Evolutionary conservation across 176 grass and related monocot species (phyloP), one percentile per base, ranked within the genome.

Genomic region (Aegilops speltoides): DNA sequence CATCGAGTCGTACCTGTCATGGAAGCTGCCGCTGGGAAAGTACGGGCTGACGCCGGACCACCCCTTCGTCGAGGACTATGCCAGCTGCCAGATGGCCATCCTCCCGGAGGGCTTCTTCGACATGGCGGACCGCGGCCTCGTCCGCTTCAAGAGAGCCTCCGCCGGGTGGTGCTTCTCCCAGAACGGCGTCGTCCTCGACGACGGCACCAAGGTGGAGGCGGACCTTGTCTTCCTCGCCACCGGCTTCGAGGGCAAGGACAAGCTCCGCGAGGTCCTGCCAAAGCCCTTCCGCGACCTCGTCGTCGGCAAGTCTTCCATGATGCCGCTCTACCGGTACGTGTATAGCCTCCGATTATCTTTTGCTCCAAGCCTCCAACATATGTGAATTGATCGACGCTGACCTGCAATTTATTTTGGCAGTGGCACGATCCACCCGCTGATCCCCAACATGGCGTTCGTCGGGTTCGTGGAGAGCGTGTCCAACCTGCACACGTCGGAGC

Each of bases 401-500:
- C 6, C 0, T 54, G 15, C 2, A 54, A 0, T 54, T 7, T 54
- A 0, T 54, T 19, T 54, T 54, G 50, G 40, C 86, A 95, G 96
- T 1, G 94, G 97, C 19, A 96, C 97, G 10, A 91, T 99, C 65
- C 97, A 99, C 70, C 97, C 97, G 13, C 86, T 96, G 62, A 93
- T 99, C 68, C 97, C 94, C 4, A 90, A 99, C 90, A 99, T 99
- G 94, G 97, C 97, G 28, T 99, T 96, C 86, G 89, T 99, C 17
- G 97, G 97, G 52, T 99, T 93, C 94, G 88, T 99, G 24, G 97
- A 99, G 94, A 99, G 97, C 83, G 97, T 99, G 41, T 96, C 97
- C 6, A 99, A 99, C 89, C 91, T 99, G 72, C 97, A 99, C 90
- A 96, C 97, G 46, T 99, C 97, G 34, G 97, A 99, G 86, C 89